Conservation (phyloP, 805 yeast species). For the Saturnispora silvae region DNA sequence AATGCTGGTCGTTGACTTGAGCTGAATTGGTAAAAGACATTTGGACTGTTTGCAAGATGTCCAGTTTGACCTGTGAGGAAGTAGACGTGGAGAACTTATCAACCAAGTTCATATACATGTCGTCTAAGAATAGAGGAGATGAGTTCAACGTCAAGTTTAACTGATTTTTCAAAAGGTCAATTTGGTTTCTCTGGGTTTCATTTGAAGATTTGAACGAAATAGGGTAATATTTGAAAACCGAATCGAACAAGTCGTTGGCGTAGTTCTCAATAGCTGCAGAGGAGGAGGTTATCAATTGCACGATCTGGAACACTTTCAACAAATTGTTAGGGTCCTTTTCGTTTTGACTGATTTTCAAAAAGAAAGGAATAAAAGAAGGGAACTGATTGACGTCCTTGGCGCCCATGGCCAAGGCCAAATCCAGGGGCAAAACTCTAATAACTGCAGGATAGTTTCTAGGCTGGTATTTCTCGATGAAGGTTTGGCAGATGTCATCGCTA, state of each 20-base stretch:
- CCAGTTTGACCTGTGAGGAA: conserved; percentile 61
- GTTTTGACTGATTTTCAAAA: conserved; percentile 62
- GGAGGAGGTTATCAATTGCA: conserved; percentile 33
- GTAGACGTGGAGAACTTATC: conserved; percentile 67
- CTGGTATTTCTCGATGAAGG: conserved; percentile 36
- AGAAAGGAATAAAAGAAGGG: conserved; percentile 42
- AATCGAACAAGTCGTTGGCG: conserved; percentile 66
- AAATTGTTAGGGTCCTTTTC: conserved; percentile 94
- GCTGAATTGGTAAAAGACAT: conserved; percentile 46
- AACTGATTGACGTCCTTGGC: no score
- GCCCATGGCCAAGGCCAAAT: neutral
- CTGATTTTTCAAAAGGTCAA: conserved; percentile 54
- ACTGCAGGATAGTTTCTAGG: conserved; percentile 52
- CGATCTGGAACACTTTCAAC: conserved; percentile 54
- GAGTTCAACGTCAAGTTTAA: conserved; percentile 56
- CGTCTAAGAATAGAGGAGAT: conserved; percentile 53
- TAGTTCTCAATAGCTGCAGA: conserved; percentile 30
- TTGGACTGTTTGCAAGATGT: conserved; percentile 54
- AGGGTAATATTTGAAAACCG: conserved; percentile 91
- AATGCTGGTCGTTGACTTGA: conserved; percentile 42
- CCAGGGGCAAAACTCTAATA: conserved; percentile 49
- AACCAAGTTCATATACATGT: conserved; percentile 63
- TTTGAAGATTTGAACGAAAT: conserved; percentile 91
- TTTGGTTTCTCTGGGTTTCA: conserved; percentile 77
- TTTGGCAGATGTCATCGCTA: conserved; percentile 29